Conservation (phyloP, 257 asterid genomes). For the Solanum commersonii region DNA sequence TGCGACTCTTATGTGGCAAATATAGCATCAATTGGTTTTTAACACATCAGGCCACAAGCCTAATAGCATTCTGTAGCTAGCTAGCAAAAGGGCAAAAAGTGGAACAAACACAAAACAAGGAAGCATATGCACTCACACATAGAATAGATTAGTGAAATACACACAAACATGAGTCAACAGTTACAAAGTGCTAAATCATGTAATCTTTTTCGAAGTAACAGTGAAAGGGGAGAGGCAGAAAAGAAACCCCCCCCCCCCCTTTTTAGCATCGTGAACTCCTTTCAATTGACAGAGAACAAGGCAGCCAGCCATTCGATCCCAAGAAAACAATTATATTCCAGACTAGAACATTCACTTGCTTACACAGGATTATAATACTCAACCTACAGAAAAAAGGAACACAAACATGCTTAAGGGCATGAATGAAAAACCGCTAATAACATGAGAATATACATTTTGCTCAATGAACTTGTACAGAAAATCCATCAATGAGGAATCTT, state of each 20-base stretch:
- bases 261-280: not conserved
- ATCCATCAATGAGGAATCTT: not conserved
- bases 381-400: not conserved
- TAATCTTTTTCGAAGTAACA: not conserved
- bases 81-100: not conserved
- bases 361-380: not conserved
- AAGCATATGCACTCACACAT: not conserved
- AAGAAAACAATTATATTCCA: not conserved
- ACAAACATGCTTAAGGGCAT: not conserved
- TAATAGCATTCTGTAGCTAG: not conserved
- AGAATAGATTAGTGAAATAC: not conserved
- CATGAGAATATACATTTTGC: not conserved
- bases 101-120: not conserved
- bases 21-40: not conserved
- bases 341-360: not conserved
- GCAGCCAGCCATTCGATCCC: not conserved
- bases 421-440: not conserved
- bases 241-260: not conserved
- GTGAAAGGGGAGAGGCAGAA: not conserved
- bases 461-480: not conserved
- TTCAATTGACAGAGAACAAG: not conserved
- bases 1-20: not conserved
- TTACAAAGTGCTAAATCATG: not conserved
- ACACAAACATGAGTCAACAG: not conserved
- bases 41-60: not conserved